Conservation (phyloP, 108 stramenopile species). For the Halocafeteria seosinensis region DNA sequence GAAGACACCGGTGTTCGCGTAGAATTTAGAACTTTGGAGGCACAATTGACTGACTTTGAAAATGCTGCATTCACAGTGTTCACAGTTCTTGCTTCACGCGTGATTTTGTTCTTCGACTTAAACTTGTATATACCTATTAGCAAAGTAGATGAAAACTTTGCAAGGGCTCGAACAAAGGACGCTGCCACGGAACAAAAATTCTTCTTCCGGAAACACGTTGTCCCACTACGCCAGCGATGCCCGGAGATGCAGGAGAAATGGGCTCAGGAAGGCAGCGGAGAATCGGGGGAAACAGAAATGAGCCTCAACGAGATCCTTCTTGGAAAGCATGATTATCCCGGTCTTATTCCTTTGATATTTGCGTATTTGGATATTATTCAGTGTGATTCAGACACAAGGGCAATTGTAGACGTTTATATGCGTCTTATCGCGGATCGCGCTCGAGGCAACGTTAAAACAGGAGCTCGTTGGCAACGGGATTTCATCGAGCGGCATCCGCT, state of each 20-base stretch:
- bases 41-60: slow-evolving; percentile 92
- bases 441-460: slow-evolving; percentile 68
- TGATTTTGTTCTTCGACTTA: slow-evolving; percentile 92
- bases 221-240: slow-evolving; percentile 66
- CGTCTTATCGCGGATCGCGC: slow-evolving; percentile 66
- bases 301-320: slow-evolving; percentile 84
- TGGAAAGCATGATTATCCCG: slow-evolving; percentile 89
- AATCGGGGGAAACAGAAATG: slow-evolving; percentile 46
- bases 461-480: slow-evolving; percentile 81
- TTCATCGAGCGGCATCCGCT: slow-evolving; percentile 69
- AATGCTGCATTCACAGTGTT: slow-evolving; percentile 91
- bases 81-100: slow-evolving; percentile 73
- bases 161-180: slow-evolving; percentile 70
- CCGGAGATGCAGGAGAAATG: no score
- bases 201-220: slow-evolving; percentile 80
- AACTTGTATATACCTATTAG: slow-evolving; percentile 84
- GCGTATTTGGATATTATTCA: slow-evolving; percentile 89
- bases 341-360: slow-evolving; percentile 74
- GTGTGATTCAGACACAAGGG: slow-evolving; percentile 50
- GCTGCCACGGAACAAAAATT: slow-evolving; percentile 67
- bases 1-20: slow-evolving; percentile 83
- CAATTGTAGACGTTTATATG: slow-evolving; percentile 51
- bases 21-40: slow-evolving; percentile 93
- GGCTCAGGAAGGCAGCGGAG: slow-evolving; percentile 47
- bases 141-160: slow-evolving; percentile 93